These are phyloP conservation scores for Saccharomyces hybrid DNA, from an alignment of 1,139 yeast genomes.

Conservation along the genomic window DNA sequence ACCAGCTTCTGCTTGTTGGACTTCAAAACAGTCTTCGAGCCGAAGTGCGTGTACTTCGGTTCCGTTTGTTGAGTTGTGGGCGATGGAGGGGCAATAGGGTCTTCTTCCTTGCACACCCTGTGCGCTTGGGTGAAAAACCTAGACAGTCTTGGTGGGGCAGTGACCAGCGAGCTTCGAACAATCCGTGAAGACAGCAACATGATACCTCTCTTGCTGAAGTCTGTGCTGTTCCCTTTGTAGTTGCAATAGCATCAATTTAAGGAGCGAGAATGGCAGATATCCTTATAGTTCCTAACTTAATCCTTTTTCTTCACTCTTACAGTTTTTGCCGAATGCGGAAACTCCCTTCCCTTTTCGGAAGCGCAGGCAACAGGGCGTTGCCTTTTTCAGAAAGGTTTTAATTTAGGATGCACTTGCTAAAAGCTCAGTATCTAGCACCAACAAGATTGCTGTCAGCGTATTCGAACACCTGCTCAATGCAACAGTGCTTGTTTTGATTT, in stretches of 20 bases:
- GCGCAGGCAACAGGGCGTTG: background rate
- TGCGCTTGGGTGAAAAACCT: background rate
- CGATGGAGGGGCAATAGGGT: conserved; percentile 31
- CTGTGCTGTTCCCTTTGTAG: background rate
- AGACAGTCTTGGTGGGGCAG: background rate
- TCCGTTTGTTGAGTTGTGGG: background rate
- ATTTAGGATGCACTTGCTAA: background rate
- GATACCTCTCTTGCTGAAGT: background rate
- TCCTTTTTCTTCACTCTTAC: background rate
- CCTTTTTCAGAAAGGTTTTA: background rate
- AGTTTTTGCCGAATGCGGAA: background rate
- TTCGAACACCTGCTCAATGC: too few relatives aligned
- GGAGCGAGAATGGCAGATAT: background rate
- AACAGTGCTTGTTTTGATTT: background rate
- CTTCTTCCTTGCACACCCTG: conserved; percentile 6
- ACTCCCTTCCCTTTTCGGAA: background rate
- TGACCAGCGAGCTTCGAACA: background rate
- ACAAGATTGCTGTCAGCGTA: background rate
- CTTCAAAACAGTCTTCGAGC: conserved; percentile 75
- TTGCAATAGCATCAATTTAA: background rate
- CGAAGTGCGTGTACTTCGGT: conserved; percentile 63
- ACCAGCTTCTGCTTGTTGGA: conserved; percentile 82
- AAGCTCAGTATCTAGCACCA: background rate
- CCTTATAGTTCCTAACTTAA: background rate
- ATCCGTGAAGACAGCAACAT: background rate